Conservation (phyloP, 2,329 filamentous ascomycete genomes). For the Arthrobotrys musiformis region DNA sequence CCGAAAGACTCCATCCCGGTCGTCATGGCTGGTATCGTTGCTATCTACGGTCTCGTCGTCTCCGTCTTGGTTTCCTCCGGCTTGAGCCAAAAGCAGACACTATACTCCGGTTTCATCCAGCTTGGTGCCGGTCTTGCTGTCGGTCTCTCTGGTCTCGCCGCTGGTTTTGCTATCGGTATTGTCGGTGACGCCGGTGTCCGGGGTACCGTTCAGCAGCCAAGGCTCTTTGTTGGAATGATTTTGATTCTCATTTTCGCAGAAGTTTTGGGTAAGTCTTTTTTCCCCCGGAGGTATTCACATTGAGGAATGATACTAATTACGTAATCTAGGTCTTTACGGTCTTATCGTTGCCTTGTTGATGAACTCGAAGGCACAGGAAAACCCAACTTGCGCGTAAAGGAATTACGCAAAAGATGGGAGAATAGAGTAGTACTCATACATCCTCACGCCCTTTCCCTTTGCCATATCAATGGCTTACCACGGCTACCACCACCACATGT, state of each 20-base stretch:
- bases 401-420: background rate
- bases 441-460: background rate
- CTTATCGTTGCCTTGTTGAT: conserved; percentile 98
- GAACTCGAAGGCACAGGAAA: conserved; percentile 83
- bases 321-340: conserved; percentile 85
- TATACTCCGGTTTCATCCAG: conserved; percentile 86
- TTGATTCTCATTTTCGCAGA: conserved; percentile 99
- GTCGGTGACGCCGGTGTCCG: conserved; percentile 89
- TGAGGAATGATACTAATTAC: background rate
- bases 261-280: conserved; percentile 80
- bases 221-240: conserved; percentile 97
- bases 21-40: conserved; percentile 99
- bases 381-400: conserved; percentile 10
- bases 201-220: conserved; percentile 83
- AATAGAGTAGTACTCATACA: background rate
- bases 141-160: conserved; percentile 83
- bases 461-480: background rate
- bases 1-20: conserved; percentile 92
- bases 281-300: background rate
- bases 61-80: conserved; percentile 87
- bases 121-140: conserved; percentile 84
- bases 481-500: background rate
- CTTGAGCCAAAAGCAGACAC: conserved; percentile 75
- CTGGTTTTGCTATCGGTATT: conserved; percentile 86
- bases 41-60: conserved; percentile 94